Conservation (phyloP, 202 grass and related monocot genomes). For the Brachypodium distachyon region DNA sequence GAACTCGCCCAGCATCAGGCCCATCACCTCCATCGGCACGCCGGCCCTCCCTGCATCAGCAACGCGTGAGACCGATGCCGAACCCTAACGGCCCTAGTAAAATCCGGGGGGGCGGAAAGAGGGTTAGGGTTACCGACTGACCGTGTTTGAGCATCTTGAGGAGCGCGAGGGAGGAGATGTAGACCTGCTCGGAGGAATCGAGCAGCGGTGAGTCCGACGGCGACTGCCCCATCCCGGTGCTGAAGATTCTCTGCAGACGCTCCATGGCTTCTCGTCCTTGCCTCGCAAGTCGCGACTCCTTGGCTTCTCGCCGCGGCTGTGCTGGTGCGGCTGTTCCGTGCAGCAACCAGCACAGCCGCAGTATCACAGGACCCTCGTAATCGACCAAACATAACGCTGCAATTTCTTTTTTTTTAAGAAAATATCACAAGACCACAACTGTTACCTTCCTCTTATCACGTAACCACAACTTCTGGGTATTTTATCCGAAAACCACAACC, state of each 20-base stretch:
- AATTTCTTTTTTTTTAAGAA: no score
- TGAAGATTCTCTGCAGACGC: constrained; percentile 68
- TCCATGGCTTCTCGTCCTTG: constrained; percentile 34
- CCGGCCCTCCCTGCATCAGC: constrained; percentile 55
- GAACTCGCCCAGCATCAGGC: constrained; percentile 92
- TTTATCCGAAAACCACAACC: no score
- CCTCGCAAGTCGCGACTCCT: not conserved
- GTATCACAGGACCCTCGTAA: no score
- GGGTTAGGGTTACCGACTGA: constrained; percentile 16
- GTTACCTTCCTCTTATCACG: no score
- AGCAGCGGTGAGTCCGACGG: constrained; percentile 51
- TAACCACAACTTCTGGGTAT: no score
- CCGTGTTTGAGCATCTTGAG: constrained; percentile 99
- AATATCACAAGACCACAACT: no score
- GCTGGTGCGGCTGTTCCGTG: no score
- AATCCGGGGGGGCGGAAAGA: not conserved
- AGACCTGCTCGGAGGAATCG: constrained; percentile 91
- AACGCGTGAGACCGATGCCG: not conserved
- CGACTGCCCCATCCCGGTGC: constrained; percentile 63
- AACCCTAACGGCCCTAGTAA: not conserved
- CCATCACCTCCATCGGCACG: constrained; percentile 99
- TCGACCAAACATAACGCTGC: no score
- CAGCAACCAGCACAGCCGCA: no score
- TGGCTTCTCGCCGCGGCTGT: not conserved
- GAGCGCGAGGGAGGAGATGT: constrained; percentile 93